Base-by-base conservation (phyloP, 306 rosid genomes). In the Acacia crassicarpa region DNA sequence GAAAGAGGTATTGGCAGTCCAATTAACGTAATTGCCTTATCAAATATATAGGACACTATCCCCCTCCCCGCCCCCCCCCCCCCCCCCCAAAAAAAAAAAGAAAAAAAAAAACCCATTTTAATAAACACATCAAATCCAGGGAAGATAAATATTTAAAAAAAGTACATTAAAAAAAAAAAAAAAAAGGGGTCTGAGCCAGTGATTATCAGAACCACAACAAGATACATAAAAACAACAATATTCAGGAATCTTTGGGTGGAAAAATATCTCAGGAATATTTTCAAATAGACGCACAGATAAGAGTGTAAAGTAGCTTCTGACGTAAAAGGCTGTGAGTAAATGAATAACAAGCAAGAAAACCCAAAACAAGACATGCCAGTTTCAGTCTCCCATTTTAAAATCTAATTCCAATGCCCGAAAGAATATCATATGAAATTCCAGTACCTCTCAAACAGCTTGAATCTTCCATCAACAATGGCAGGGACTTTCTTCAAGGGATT, bases 361-460 rank as follows among this genome's bases (percentile, higher is more conserved):
- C 25, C 4, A 25, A 72, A 27, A 72, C 9, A 8, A 14, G 19
- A 45, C 4, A 72, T 46, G 76, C 5, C n/a, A 72, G 12, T 46
- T 45, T 27, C 43, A 46, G 25, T 72, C 11, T 32, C 54, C 67
- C 5, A 20, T 11, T 38, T 38, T 16, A 27, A 40, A 51, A 74
- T 3, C 22, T 10, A 54, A 74, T 48, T 45, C 41, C 25, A 72
- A 46, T 16, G 22, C 40, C 43, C 56, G 45, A 22, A 38, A 35
- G 4, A 8, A 53, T 19, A 12, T 2, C 56, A 66, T 27, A 19
- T 33, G 74, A 35, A 66, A 62, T 48, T 6, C 6, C 43, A 77
- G 77, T 73, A 93, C 99, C 98, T 95, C 76, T 95, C 99, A 83
- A 90, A 93, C 67, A 92, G 89, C 85, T 87, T 92, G 84, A 91